phyloP scores from a whole-genome alignment of 768 basidiomycete species.

The Mycena crocata region DNA sequence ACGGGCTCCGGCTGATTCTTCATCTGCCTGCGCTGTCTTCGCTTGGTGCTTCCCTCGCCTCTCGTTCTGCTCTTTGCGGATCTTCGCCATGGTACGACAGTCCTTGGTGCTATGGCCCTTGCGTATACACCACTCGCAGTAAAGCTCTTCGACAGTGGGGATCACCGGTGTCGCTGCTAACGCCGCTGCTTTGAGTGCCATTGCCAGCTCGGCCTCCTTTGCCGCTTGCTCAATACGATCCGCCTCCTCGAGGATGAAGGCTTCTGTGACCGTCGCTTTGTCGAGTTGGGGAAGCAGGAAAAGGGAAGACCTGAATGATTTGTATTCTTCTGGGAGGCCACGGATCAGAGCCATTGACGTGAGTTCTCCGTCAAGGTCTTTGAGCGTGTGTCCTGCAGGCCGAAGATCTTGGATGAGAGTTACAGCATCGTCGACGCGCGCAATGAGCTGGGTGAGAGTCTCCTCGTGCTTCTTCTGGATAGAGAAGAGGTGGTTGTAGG shows the following conservation, averaged over 20 bases:
- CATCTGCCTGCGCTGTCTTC: constrained; percentile 4
- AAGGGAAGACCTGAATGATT: constrained; percentile 21
- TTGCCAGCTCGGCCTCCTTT: not conserved
- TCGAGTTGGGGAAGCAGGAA: constrained; percentile 24
- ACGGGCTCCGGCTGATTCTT: not conserved
- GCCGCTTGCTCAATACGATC: not conserved
- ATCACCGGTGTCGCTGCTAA: not conserved
- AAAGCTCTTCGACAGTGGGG: not conserved
- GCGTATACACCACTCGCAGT: constrained; percentile 19
- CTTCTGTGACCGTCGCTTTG: constrained; percentile 18
- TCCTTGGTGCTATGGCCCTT: constrained; percentile 13
- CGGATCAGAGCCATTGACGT: constrained; percentile 36
- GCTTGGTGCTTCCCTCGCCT: not conserved
- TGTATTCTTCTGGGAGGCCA: constrained; percentile 37
- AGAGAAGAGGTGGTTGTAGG: not conserved
- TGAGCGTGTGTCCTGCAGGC: constrained; percentile 24
- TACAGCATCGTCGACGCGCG: constrained; percentile 30
- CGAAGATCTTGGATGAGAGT: constrained; percentile 31
- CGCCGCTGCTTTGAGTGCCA: not conserved
- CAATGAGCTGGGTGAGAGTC: constrained; percentile 17
- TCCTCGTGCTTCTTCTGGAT: constrained; percentile 2
- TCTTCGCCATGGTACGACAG: constrained; percentile 16
- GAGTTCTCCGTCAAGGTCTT: constrained; percentile 34
- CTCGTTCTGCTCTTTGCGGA: not conserved
- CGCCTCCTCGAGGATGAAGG: constrained; percentile 23